phyloP scores from a whole-genome alignment of 1,139 yeast species.

The Zygosaccharomyces pseudobailii region DNA sequence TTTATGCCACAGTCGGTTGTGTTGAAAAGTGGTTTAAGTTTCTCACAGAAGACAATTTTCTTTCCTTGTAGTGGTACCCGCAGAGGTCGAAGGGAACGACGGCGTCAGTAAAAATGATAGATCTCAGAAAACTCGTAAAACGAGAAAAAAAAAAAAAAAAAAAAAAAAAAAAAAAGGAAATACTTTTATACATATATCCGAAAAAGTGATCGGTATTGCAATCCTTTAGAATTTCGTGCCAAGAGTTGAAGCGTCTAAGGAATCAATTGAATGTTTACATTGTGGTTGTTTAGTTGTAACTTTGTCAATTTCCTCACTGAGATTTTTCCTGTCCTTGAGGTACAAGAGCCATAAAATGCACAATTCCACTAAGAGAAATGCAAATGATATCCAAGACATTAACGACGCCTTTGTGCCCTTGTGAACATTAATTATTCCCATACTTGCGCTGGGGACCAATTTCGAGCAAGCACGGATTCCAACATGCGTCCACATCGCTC shows the following conservation, averaged over 20 bases:
- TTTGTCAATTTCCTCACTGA: constrained; percentile 29
- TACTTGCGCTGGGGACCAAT: constrained; percentile 48
- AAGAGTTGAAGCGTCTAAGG: constrained; percentile 19
- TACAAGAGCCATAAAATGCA: constrained; percentile 31
- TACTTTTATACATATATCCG: too few species aligned
- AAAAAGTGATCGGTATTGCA: neutral
- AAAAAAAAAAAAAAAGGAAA: neutral
- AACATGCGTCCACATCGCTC: constrained; percentile 64
- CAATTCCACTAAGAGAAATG: constrained; percentile 40
- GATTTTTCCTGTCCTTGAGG: constrained; percentile 30
- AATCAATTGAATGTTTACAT: constrained; percentile 9
- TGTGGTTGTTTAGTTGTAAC: constrained; percentile 7
- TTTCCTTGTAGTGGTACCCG: neutral
- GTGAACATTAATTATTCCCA: constrained; percentile 43
- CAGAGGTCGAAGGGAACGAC: neutral
- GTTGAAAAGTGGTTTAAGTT: too few species aligned
- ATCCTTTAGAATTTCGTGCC: constrained; percentile 7
- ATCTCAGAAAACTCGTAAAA: neutral
- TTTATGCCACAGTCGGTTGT: neutral
- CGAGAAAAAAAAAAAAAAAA: neutral
- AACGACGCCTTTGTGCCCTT: constrained; percentile 53
- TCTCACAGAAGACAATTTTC: too few species aligned
- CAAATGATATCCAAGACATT: constrained; percentile 59
- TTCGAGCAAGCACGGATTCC: constrained; percentile 46
- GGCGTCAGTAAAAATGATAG: neutral